Base-by-base conservation (phyloP, 495 filamentous ascomycete genomes). In the Penicillium soppii region DNA sequence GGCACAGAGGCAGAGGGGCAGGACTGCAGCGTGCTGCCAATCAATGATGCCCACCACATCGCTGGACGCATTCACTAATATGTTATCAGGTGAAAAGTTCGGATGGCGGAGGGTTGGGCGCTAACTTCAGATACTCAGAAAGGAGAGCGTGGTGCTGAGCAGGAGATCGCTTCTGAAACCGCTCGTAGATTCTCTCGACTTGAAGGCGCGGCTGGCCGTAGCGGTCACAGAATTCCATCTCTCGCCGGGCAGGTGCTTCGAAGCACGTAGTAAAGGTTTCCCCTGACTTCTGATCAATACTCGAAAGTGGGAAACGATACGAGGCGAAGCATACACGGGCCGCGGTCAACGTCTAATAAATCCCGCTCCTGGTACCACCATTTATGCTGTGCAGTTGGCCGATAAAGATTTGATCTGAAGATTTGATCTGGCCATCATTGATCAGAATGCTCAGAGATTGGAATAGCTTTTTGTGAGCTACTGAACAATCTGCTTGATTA, bases 401-500 rank as follows among this genome's bases (percentile, higher is more conserved):
- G n/a, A n/a, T n/a, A n/a, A n/a, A n/a, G n/a, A n/a, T n/a, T n/a
- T n/a, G n/a, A n/a, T n/a, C n/a, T n/a, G n/a, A n/a, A n/a, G n/a
- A n/a, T n/a, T n/a, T n/a, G n/a, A n/a, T n/a, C n/a, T n/a, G n/a
- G n/a, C n/a, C n/a, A n/a, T n/a, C n/a, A n/a, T n/a, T n/a, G n/a
- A n/a, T n/a, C n/a, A n/a, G 17, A 22, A 72, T 48, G 17, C 38
- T 43, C 54, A 73, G 66, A 23, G 69, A 57, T 32, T 43, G 49
- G n/a, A n/a, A n/a, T n/a, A n/a, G n/a, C n/a, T n/a, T n/a, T n/a
- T n/a, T n/a, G n/a, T n/a, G n/a, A n/a, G n/a, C n/a, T n/a, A n/a
- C n/a, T n/a, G n/a, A 22, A 70, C 65, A 23, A 72, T 57, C 29
- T 71, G 54, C 30, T 29, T 58, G 40, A 74, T 62, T 20, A 74